A percentile compares a stretch with the other conserved stretches of the same genome.
phyloP scores from a whole-genome alignment of 257 asterid species.

The Solanum chmielewskii region DNA sequence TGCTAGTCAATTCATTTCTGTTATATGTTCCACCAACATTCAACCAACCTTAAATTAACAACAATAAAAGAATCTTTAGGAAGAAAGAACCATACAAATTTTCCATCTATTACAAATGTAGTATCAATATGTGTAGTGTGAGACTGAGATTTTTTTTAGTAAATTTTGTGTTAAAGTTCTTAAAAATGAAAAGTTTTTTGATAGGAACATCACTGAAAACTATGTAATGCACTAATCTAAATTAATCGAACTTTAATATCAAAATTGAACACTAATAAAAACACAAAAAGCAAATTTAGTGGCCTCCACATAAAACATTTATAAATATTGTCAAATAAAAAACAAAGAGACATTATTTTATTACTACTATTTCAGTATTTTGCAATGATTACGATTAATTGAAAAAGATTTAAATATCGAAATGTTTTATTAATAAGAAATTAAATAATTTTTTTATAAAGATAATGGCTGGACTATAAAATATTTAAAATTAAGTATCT shows the following conservation, averaged over 20 bases:
- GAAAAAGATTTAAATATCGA: background rate
- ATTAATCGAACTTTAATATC: fast-evolving
- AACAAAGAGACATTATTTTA: background rate
- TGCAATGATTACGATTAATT: background rate
- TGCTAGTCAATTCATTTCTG: background rate
- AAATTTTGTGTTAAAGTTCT: fast-evolving
- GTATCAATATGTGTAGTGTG: background rate
- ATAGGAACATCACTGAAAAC: fast-evolving
- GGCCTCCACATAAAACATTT: background rate
- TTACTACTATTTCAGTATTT: background rate
- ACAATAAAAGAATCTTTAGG: background rate
- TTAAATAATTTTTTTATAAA: background rate
- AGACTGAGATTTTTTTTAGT: background rate
- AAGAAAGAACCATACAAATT: background rate
- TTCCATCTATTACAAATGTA: background rate
- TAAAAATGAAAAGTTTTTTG: background rate
- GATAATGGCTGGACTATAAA: no score
- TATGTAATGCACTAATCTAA: background rate
- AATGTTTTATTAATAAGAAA: background rate
- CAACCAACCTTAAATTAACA: background rate
- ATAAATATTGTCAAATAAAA: background rate
- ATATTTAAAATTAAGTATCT: background rate
- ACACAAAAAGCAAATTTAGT: background rate
- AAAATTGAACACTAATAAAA: fast-evolving
- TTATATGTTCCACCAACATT: background rate